Percentiles rank a stretch among this genome's conserved stretches.
Evolutionary conservation across 1,284 basidiomycete species (phyloP).

Genomic region (Inonotus obliquus): DNA sequence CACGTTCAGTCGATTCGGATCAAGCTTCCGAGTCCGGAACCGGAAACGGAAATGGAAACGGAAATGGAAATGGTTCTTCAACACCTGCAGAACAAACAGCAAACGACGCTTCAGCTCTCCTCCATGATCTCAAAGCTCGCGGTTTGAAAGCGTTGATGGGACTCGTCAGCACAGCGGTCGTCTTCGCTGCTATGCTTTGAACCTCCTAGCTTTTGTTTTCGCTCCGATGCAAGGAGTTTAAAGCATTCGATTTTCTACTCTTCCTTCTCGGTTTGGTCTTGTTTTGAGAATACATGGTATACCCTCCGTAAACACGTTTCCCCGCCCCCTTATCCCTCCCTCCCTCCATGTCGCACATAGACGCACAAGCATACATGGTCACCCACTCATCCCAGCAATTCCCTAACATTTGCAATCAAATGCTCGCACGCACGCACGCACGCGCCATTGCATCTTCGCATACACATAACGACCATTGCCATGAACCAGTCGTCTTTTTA

Average conservation of each 20-base stretch:
- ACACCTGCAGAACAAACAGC: not conserved
- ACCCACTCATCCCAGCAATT: not conserved
- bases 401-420: not conserved
- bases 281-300: not conserved
- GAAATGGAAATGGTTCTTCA: not conserved
- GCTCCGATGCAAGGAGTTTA: too few species aligned
- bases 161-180: constrained; percentile 11
- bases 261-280: not conserved
- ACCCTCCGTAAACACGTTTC: not conserved
- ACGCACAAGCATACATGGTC: too few species aligned
- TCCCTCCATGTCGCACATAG: too few species aligned
- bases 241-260: not conserved
- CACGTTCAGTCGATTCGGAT: not conserved
- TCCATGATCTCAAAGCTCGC: constrained; percentile 10
- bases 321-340: not conserved
- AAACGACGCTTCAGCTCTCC: constrained; percentile 7
- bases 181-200: constrained; percentile 12
- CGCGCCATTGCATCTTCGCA: not conserved
- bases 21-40: not conserved
- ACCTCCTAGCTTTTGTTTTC: too few species aligned
- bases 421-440: not conserved
- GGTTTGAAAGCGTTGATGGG: constrained; percentile 10
- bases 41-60: not conserved
- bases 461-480: not conserved
- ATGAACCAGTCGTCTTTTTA: too few species aligned